Conservation (phyloP, 73 alveolate genomes). For the Stentor roeselii region DNA sequence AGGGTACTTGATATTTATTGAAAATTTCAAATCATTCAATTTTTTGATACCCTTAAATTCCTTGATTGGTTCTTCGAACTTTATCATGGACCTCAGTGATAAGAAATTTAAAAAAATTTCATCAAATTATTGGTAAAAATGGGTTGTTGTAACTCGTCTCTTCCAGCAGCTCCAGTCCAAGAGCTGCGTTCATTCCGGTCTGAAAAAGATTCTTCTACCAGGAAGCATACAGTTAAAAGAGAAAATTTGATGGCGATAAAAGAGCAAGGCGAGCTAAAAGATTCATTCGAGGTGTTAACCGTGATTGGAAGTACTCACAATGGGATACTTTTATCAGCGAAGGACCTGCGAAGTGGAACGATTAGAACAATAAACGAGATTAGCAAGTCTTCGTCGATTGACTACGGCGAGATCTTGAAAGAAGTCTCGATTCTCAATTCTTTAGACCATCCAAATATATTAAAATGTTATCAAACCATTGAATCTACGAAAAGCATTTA, state of each 20-base stretch:
- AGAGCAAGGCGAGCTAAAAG: background rate
- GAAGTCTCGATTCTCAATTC: background rate
- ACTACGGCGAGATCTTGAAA: background rate
- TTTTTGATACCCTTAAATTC: too few relatives aligned
- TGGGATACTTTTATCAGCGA: background rate
- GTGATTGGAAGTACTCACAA: background rate
- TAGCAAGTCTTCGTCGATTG: background rate
- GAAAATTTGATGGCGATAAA: background rate
- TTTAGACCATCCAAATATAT: conserved; percentile 79
- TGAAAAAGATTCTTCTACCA: too few relatives aligned
- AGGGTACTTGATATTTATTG: too few relatives aligned
- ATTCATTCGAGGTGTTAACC: background rate
- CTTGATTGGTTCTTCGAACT: too few relatives aligned
- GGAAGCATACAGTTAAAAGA: background rate
- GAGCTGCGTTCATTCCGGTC: too few relatives aligned
- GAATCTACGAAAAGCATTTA: conserved; percentile 73
- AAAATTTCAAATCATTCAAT: too few relatives aligned
- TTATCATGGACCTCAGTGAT: too few relatives aligned
- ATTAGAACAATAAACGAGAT: background rate
- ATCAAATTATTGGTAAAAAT: too few relatives aligned
- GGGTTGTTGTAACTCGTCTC: too few relatives aligned
- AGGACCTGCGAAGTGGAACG: background rate
- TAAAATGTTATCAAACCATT: conserved; percentile 78
- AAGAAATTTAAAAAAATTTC: too few relatives aligned
- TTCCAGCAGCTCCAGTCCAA: too few relatives aligned